Evolutionary conservation across 768 basidiomycete genomes (phyloP).

Genomic region (Pleurotus pulmonarius): DNA sequence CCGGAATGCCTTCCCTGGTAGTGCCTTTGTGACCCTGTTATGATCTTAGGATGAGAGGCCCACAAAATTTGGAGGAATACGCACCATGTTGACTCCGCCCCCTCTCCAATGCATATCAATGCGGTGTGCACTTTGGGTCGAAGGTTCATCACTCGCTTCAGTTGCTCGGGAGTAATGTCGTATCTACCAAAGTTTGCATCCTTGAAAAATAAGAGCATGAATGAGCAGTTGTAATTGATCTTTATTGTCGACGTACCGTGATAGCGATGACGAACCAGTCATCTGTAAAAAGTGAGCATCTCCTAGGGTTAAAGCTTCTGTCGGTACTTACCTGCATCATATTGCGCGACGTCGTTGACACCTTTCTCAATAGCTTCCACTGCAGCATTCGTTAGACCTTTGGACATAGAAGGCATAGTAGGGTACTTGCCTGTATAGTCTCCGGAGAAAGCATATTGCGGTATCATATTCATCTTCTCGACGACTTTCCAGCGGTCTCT

Average conservation of each 20-base stretch:
- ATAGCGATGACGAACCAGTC: conserved; percentile 73
- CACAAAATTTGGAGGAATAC: conserved; percentile 10
- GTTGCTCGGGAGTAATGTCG: conserved; percentile 54
- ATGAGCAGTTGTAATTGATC: background rate
- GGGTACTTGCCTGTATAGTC: conserved; percentile 53
- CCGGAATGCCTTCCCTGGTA: conserved; percentile 58
- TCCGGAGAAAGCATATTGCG: conserved; percentile 67
- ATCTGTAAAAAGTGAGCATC: conserved; percentile 29
- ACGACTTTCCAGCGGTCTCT: conserved; percentile 62
- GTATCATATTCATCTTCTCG: conserved; percentile 67
- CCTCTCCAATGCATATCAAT: conserved; percentile 66
- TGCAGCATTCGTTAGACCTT: conserved; percentile 14
- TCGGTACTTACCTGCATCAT: conserved; percentile 47
- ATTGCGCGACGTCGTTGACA: conserved; percentile 56
- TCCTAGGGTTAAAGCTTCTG: background rate
- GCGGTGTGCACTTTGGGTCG: conserved; percentile 66
- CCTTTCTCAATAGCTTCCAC: conserved; percentile 66
- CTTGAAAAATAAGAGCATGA: conserved; percentile 15
- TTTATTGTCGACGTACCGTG: conserved; percentile 33
- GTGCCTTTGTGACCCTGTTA: conserved; percentile 54
- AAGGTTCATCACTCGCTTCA: conserved; percentile 53
- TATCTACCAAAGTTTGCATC: conserved; percentile 70
- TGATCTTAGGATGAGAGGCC: background rate
- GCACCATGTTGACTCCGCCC: conserved; percentile 61
- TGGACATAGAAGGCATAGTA: too few relatives aligned